A percentile compares a stretch with the other conserved stretches of the same genome.
Conservation (phyloP, 2,329 filamentous ascomycete genomes). For the Didymellaceae sp. region DNA sequence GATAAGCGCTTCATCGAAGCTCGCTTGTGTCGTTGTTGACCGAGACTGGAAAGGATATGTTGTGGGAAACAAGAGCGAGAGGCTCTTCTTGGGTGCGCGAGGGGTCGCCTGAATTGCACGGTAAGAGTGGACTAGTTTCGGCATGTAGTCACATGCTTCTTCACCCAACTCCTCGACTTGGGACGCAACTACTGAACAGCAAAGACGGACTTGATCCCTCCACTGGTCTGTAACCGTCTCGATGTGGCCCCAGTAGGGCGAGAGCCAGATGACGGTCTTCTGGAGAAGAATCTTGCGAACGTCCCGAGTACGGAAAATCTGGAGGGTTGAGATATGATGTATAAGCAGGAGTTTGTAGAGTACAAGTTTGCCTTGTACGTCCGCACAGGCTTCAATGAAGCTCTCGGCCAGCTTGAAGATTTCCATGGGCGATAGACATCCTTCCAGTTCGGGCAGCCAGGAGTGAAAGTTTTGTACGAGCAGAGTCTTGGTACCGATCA, state of each 20-base stretch:
- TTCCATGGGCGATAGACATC: conserved; percentile 78
- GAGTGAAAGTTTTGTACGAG: conserved; percentile 96
- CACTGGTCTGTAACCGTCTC: conserved; percentile 81
- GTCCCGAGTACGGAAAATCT: conserved; percentile 80
- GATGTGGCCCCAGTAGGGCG: conserved; percentile 87
- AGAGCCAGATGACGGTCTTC: conserved; percentile 89
- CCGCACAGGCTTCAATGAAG: conserved; percentile 88
- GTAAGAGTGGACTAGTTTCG: conserved; percentile 90
- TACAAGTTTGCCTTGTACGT: conserved; percentile 88
- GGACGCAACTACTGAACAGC: conserved; percentile 89
- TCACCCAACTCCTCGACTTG: conserved; percentile 79
- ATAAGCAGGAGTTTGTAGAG: conserved; percentile 92
- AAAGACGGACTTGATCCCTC: conserved; percentile 90
- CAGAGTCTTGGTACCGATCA: conserved; percentile 93
- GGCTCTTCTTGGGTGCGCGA: conserved; percentile 62
- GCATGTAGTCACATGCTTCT: conserved; percentile 86
- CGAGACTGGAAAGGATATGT: conserved; percentile 87
- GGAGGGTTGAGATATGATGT: conserved; percentile 84
- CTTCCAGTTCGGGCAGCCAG: conserved; percentile 90
- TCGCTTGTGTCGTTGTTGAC: conserved; percentile 63
- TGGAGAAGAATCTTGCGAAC: conserved; percentile 75
- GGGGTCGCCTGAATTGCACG: conserved; percentile 73
- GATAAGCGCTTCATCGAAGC: conserved; percentile 85
- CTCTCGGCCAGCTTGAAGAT: conserved; percentile 90
- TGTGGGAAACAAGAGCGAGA: conserved; percentile 89